Conservation (phyloP, 495 filamentous ascomycete species). For the Penicillium cataractarum region DNA sequence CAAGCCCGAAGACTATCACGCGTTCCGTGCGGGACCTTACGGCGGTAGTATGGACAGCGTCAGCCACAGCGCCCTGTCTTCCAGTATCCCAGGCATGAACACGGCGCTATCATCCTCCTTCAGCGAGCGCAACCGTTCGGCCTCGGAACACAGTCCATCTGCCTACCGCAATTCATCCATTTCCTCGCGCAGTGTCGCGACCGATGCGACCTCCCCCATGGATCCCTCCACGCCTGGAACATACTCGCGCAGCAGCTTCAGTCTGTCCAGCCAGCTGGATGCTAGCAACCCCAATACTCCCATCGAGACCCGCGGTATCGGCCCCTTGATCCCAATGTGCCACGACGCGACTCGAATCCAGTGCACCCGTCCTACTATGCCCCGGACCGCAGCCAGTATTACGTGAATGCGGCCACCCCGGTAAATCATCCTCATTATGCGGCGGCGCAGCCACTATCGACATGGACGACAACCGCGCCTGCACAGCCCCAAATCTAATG, state of each 20-base stretch:
- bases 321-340: slow-evolving; percentile 39
- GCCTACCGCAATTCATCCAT: slow-evolving; percentile 50
- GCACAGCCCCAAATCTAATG: slow-evolving; percentile 50
- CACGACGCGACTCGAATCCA: slow-evolving; percentile 47
- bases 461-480: slow-evolving; percentile 48
- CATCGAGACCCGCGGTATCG: slow-evolving; percentile 39
- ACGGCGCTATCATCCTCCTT: slow-evolving; percentile 36
- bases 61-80: slow-evolving; percentile 39
- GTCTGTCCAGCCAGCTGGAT: slow-evolving; percentile 43
- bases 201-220: slow-evolving; percentile 48
- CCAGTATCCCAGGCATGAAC: slow-evolving; percentile 41
- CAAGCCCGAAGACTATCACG: slow-evolving; percentile 46
- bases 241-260: slow-evolving; percentile 47
- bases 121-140: slow-evolving; percentile 46
- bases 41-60: slow-evolving; percentile 43
- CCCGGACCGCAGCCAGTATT: slow-evolving; percentile 43
- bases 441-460: slow-evolving; percentile 34
- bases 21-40: slow-evolving; percentile 40
- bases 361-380: slow-evolving; percentile 40
- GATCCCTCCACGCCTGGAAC: slow-evolving; percentile 44
- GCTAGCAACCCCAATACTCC: slow-evolving; percentile 25
- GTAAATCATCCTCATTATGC: slow-evolving; percentile 43
- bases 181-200: slow-evolving; percentile 46
- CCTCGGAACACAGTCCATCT: slow-evolving; percentile 46
- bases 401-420: slow-evolving; percentile 34